phyloP scores from a whole-genome alignment of 1,284 basidiomycete species.

The Puccinia coronata region DNA sequence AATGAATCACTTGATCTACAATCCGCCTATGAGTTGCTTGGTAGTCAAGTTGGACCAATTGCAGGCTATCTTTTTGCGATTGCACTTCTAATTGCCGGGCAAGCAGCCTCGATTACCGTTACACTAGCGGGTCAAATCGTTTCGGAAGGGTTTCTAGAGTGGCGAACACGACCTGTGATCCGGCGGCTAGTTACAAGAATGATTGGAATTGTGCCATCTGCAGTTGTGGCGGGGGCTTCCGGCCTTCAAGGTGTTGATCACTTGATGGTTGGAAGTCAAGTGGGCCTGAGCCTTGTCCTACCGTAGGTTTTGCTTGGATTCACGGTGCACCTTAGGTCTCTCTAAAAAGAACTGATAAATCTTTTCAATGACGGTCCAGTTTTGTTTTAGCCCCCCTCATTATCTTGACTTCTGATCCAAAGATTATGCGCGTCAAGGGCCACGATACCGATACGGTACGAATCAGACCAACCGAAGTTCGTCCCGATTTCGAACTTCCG shows the following conservation, averaged over 20 bases:
- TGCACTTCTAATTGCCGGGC: conserved; percentile 79
- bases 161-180: conserved; percentile 78
- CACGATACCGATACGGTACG: background rate
- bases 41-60: conserved; percentile 68
- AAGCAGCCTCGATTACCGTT: conserved; percentile 88
- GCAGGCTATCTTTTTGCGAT: conserved; percentile 82
- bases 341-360: background rate
- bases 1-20: conserved; percentile 71
- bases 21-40: conserved; percentile 76
- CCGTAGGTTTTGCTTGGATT: conserved; percentile 63
- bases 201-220: conserved; percentile 81
- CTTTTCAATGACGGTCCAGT: background rate
- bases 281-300: conserved; percentile 79
- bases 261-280: conserved; percentile 84
- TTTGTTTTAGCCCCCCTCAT: conserved; percentile 45
- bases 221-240: conserved; percentile 73
- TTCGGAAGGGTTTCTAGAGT: conserved; percentile 88
- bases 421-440: conserved; percentile 19
- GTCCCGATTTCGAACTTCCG: background rate
- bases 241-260: conserved; percentile 76
- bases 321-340: background rate
- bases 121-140: conserved; percentile 90
- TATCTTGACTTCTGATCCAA: conserved; percentile 33
- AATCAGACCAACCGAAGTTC: background rate
- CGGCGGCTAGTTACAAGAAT: conserved; percentile 80